These are phyloP conservation scores for Zymoseptoria pseudotritici DNA, from an alignment of 2,329 filamentous ascomycete genomes.

Conservation along the genomic window DNA sequence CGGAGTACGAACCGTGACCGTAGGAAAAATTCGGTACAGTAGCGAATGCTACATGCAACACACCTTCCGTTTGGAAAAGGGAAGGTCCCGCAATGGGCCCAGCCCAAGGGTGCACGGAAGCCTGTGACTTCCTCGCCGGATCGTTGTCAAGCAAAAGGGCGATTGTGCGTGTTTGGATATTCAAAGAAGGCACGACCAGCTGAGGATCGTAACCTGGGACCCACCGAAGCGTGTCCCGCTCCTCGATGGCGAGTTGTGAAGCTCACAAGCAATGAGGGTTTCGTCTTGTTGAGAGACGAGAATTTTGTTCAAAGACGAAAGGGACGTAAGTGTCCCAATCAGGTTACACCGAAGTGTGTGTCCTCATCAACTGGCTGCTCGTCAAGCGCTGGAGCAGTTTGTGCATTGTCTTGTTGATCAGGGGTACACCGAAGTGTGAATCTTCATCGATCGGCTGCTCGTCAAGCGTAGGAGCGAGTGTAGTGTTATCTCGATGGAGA, in stretches of 20 bases:
- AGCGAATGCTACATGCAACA: too few relatives aligned
- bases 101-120: not conserved
- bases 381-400: not conserved
- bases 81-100: not conserved
- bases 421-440: not conserved
- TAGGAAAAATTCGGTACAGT: too few relatives aligned
- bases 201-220: not conserved
- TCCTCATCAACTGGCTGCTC: not conserved
- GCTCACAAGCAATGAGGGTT: not conserved
- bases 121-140: not conserved
- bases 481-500: not conserved
- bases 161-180: not conserved
- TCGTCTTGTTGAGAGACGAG: not conserved
- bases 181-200: not conserved
- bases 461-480: not conserved
- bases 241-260: not conserved
- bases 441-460: not conserved
- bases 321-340: not conserved
- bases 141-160: not conserved
- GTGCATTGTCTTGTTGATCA: not conserved
- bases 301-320: too few relatives aligned
- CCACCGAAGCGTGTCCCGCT: not conserved
- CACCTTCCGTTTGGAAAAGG: not conserved
- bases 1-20: too few relatives aligned
- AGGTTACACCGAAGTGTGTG: not conserved